These are phyloP conservation scores for Xylariales sp. DNA, from an alignment of 2,329 filamentous ascomycete species.

Conservation along the genomic window DNA sequence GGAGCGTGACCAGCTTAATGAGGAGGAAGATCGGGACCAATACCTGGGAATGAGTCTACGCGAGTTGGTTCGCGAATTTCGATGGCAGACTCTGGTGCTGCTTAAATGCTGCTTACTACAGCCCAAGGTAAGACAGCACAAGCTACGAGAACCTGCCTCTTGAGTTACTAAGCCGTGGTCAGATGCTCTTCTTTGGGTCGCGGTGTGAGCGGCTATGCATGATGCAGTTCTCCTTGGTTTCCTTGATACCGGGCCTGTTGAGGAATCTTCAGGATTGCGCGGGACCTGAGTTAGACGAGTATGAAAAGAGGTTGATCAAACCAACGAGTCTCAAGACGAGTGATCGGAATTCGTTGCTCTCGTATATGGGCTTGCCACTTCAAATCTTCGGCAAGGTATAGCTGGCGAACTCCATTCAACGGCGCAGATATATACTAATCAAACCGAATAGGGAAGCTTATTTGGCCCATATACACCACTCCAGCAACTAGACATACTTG, in stretches of 20 bases:
- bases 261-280: constrained; percentile 91
- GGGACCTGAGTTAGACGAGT: constrained; percentile 83
- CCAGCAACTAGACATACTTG: constrained; percentile 90
- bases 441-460: constrained; percentile 80
- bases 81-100: constrained; percentile 87
- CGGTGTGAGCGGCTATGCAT: constrained; percentile 93
- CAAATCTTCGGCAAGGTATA: constrained; percentile 88
- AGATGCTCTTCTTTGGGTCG: constrained; percentile 99
- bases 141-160: not conserved
- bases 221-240: constrained; percentile 96
- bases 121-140: constrained; percentile 65
- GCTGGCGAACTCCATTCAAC: too few species aligned
- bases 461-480: constrained; percentile 96
- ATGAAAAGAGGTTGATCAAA: constrained; percentile 68
- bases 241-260: constrained; percentile 87
- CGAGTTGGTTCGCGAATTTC: constrained; percentile 90
- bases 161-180: constrained; percentile 11
- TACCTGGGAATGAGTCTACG: constrained; percentile 85
- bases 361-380: constrained; percentile 90
- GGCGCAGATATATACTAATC: too few species aligned
- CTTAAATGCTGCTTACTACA: constrained; percentile 92
- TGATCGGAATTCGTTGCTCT: constrained; percentile 81
- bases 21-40: constrained; percentile 74
- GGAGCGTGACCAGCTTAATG: constrained; percentile 48
- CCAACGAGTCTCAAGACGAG: constrained; percentile 87